phyloP scores from a whole-genome alignment of 805 yeast genomes.

The Kluyveromyces nonfermentans region DNA sequence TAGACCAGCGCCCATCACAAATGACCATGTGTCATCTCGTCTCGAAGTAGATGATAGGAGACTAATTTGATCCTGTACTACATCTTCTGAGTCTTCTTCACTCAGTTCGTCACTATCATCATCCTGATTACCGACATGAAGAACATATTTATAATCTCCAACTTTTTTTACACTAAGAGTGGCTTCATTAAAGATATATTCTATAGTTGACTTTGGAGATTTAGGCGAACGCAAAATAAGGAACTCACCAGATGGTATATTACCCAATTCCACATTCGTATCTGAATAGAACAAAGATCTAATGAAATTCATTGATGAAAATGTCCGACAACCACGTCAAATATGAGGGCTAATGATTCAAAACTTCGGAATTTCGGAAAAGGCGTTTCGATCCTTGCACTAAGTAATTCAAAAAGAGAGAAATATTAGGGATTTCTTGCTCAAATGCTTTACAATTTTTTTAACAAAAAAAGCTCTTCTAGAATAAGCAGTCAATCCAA shows the following conservation, averaged over 20 bases:
- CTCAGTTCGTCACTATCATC: conserved; percentile 56
- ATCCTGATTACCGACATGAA: conserved; percentile 53
- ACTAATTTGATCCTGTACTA: conserved; percentile 30
- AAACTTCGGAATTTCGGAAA: neutral
- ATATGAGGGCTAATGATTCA: no score
- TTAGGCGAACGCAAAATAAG: conserved; percentile 61
- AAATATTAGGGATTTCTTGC: neutral
- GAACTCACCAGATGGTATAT: conserved; percentile 72
- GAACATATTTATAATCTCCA: conserved; percentile 55
- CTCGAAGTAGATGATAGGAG: conserved; percentile 25
- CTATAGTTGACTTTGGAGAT: conserved; percentile 82
- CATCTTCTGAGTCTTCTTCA: conserved; percentile 41
- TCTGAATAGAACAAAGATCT: conserved; percentile 51
- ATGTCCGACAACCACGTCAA: no score
- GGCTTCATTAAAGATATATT: conserved; percentile 76
- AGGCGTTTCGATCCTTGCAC: neutral
- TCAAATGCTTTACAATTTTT: neutral
- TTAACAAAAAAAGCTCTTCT: neutral
- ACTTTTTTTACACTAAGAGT: conserved; percentile 63
- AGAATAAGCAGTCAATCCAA: neutral
- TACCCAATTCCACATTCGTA: conserved; percentile 50
- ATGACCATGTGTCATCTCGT: conserved; percentile 58
- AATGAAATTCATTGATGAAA: conserved; percentile 53
- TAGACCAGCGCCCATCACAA: conserved; percentile 53
- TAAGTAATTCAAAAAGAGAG: neutral